Percentiles rank a stretch among this genome's conserved stretches.
Conservation (phyloP, 306 rosid genomes). For the Sindora glabra region DNA sequence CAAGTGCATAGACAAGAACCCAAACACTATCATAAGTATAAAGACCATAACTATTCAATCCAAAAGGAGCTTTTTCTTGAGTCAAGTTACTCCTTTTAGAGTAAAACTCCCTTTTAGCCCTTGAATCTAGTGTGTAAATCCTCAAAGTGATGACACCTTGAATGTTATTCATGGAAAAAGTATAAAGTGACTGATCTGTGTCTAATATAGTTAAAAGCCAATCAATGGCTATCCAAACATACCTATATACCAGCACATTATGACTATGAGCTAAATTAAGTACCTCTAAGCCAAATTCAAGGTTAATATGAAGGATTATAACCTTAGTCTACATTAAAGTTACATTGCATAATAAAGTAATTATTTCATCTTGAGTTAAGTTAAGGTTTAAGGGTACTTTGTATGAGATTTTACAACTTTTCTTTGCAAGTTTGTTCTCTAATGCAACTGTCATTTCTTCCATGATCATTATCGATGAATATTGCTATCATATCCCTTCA, state of each 20-base stretch:
- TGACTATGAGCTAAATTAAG: slow-evolving; percentile 31
- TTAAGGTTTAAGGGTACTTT: slow-evolving; percentile 33
- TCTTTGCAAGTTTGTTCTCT: slow-evolving; percentile 42
- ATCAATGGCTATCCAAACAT: slow-evolving; percentile 48
- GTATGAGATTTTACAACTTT: slow-evolving; percentile 45
- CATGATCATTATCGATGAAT: slow-evolving; percentile 47
- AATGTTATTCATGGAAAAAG: slow-evolving; percentile 20
- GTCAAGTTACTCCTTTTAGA: slow-evolving; percentile 50
- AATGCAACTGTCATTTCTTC: slow-evolving; percentile 47
- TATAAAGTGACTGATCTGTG: slow-evolving; percentile 19
- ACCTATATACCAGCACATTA: slow-evolving; percentile 48
- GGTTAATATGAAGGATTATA: slow-evolving; percentile 32
- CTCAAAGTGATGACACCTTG: slow-evolving; percentile 46
- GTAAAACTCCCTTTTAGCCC: slow-evolving; percentile 29
- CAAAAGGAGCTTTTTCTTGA: slow-evolving; percentile 16
- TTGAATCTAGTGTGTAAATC: slow-evolving; percentile 39
- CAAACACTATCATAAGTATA: slow-evolving; percentile 57
- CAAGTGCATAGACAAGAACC: slow-evolving; percentile 45
- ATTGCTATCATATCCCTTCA: slow-evolving; percentile 54
- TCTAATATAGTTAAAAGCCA: slow-evolving; percentile 42
- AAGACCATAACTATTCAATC: slow-evolving; percentile 30
- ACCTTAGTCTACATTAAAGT: slow-evolving; percentile 39
- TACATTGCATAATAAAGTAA: slow-evolving; percentile 36
- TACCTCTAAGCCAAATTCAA: slow-evolving; percentile 19
- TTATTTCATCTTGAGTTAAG: slow-evolving; percentile 24